Evolutionary conservation across 257 asterid genomes (phyloP), one percentile per base, ranked within the genome.

Genomic region (Gentiana straminea): DNA sequence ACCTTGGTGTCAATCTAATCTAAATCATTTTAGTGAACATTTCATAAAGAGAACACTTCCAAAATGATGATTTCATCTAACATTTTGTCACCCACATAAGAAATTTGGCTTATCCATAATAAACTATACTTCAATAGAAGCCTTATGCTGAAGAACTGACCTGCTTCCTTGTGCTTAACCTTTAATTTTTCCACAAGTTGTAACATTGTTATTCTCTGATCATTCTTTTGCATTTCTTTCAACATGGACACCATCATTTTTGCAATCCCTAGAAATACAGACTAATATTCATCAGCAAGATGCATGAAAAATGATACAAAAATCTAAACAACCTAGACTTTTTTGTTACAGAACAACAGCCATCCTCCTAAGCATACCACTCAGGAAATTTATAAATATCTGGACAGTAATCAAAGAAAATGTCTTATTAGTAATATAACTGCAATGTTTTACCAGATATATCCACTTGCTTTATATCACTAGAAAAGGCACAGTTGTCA

Each of bases 181-280:
- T 84, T 87, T 80, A 91, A 58, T 70, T 83, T 91, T 66, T 87
- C 95, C 73, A 84, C 94, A 69, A 91, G 64, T 69, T 87, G 95
- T 89, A 91, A 64, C 78, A 91, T 73, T 46, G 98, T 87, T 49
- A 73, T 66, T 68, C 92, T 79, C 71, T 84, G 96, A 66, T 83
- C 94, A 62, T 79, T 87, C 68, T 77, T 83, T 74, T 81, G 92
- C 66, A 73, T 64, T 64, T 83, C 86, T 78, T 84, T 83, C 81
- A 91, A 64, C 36, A 78, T 49, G 38, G 94, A 81, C 52, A 85
- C 70, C 61, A 87, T 64, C 52, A 62, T 15, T 66, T 78, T 84
- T 67, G 94, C 85, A 68, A 80, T 94, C 64, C 74, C 98, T 91
- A 79, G 73, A 83, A 63, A 60, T 46, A 54, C 54, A 67, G 33